phyloP scores from a whole-genome alignment of 139 green algal genomes.

The Chlamydomonas schloesseri region DNA sequence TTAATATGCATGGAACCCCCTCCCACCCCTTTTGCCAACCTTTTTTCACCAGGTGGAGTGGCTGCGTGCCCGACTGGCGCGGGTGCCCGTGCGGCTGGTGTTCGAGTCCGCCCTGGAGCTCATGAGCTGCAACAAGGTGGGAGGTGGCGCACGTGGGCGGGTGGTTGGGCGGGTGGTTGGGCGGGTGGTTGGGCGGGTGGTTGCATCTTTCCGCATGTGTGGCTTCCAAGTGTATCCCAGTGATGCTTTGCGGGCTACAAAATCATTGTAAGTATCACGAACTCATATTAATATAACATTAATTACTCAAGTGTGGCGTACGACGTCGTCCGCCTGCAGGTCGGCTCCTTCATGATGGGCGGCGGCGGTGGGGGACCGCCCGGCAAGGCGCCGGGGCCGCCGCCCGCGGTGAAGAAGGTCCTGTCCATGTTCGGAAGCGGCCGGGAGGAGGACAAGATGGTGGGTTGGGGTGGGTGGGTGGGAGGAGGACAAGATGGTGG shows the following conservation, averaged over 20 bases:
- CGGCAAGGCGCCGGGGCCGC: slow-evolving; percentile 87
- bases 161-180: no score
- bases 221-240: no score
- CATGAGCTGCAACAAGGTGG: slow-evolving; percentile 86
- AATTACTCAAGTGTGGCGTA: no score
- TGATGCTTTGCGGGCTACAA: no score
- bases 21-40: no score
- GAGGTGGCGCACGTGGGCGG: slow-evolving; percentile 30
- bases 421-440: slow-evolving; percentile 88
- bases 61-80: slow-evolving; percentile 74
- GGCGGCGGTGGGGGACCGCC: not conserved
- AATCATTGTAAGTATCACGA: no score
- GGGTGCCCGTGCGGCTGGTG: slow-evolving; percentile 88
- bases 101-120: slow-evolving; percentile 98
- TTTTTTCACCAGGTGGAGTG: slow-evolving; percentile 97
- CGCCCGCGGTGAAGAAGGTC: slow-evolving; percentile 94
- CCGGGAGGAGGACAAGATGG: slow-evolving; percentile 97
- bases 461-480: slow-evolving; percentile 40
- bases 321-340: no score
- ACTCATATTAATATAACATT: no score
- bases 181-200: no score
- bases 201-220: no score
- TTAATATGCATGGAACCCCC: no score
- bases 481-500: slow-evolving; percentile 71
- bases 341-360: slow-evolving; percentile 84